phyloP scores from a whole-genome alignment of 176 grass and related monocot species.

The Ensete ventricosum region DNA sequence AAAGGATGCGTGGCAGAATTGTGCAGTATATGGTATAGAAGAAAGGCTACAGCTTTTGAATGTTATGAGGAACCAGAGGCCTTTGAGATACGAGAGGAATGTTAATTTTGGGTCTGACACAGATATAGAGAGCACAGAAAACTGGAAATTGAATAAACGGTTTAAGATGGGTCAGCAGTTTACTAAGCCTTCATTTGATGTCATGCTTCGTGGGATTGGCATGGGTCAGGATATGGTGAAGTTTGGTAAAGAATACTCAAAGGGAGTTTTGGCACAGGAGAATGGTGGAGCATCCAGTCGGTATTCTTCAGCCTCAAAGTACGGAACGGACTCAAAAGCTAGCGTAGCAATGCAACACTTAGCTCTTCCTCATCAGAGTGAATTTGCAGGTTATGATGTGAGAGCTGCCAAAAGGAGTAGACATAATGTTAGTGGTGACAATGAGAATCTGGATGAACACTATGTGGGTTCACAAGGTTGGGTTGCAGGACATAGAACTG shows the following conservation, averaged over 20 bases:
- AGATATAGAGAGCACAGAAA: conserved; percentile 44
- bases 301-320: conserved; percentile 6
- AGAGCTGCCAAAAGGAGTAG: conserved; percentile 29
- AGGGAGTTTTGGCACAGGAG: conserved; percentile 27
- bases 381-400: conserved; percentile 22
- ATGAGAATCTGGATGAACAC: conserved; percentile 20
- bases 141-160: conserved; percentile 18
- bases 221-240: conserved; percentile 30
- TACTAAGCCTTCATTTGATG: conserved; percentile 1
- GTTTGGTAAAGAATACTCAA: conserved; percentile 40
- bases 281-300: conserved; percentile 9
- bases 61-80: conserved; percentile 33
- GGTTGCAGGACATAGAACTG: conserved; percentile 19
- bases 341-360: neutral
- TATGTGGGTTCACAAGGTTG: conserved; percentile 18
- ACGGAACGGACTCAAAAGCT: neutral
- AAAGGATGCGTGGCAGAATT: conserved; percentile 69
- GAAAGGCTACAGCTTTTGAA: conserved; percentile 57
- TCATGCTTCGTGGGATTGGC: neutral
- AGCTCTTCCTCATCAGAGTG: conserved; percentile 25
- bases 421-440: conserved; percentile 15
- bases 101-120: conserved; percentile 29
- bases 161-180: conserved; percentile 25
- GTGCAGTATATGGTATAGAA: conserved; percentile 34
- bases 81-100: conserved; percentile 22